Percentiles rank a stretch among this genome's conserved stretches.
These are phyloP conservation scores for Emericellopsis atlantica DNA, from an alignment of 2,329 filamentous ascomycete species.

Conservation along the genomic window DNA sequence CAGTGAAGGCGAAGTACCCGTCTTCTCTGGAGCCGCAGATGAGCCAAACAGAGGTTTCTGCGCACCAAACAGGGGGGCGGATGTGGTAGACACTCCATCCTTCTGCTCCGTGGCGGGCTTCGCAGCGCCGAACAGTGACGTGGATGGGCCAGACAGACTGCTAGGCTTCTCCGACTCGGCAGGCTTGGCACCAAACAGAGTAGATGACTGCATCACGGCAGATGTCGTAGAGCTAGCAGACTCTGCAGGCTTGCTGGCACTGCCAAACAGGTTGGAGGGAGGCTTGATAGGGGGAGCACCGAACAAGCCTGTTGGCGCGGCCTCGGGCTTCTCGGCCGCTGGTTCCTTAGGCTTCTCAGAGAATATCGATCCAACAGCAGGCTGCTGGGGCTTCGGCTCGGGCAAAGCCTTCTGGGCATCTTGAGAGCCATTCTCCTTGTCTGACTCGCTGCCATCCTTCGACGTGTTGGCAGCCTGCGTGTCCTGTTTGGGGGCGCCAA, in stretches of 20 bases:
- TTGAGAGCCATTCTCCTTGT: conserved; percentile 29
- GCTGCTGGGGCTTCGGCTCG: conserved; percentile 7
- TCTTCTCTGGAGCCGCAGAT: not conserved
- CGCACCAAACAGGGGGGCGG: not conserved
- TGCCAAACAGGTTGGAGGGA: conserved; percentile 23
- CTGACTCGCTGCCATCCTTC: conserved; percentile 25
- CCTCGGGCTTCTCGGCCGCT: conserved; percentile 11
- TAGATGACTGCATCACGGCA: conserved; percentile 14
- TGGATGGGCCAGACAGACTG: conserved; percentile 4
- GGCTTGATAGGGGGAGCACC: conserved; percentile 9
- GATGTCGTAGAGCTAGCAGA: conserved; percentile 8
- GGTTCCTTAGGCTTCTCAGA: conserved; percentile 13
- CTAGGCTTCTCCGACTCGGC: conserved; percentile 13
- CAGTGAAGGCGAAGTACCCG: conserved; percentile 4
- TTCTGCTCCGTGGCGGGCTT: conserved; percentile 4
- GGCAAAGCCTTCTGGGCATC: conserved; percentile 8
- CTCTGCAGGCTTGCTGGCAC: conserved; percentile 17
- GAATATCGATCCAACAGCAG: conserved; percentile 17
- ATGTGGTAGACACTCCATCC: not conserved
- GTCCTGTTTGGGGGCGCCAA: conserved; percentile 20
- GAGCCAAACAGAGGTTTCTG: not conserved
- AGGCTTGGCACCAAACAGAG: conserved; percentile 21
- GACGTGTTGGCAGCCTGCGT: conserved; percentile 13
- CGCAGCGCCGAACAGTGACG: conserved; percentile 18
- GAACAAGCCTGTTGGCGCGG: conserved; percentile 11